A percentile compares a stretch with the other conserved stretches of the same genome.
These are phyloP conservation scores for Sporisorium scitamineum DNA, from an alignment of 1,284 basidiomycete species.

Conservation along the genomic window DNA sequence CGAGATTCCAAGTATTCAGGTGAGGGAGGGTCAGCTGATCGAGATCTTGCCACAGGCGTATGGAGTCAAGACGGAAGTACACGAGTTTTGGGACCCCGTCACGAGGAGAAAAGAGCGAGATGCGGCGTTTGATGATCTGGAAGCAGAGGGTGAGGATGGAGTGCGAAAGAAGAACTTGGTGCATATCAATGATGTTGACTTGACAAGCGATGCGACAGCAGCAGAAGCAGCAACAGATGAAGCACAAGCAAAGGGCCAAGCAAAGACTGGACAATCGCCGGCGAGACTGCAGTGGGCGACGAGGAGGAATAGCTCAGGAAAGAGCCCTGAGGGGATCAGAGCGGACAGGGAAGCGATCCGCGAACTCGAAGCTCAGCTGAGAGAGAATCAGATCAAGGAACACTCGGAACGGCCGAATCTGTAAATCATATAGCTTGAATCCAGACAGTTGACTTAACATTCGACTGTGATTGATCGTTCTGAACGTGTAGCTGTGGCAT, in stretches of 20 bases:
- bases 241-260: not conserved
- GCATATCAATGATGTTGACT: slow-evolving; percentile 33
- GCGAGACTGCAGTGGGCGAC: slow-evolving; percentile 32
- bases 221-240: slow-evolving; percentile 2
- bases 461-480: not conserved
- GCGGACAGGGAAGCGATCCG: slow-evolving; percentile 46
- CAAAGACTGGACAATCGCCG: not conserved
- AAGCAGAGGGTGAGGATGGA: slow-evolving; percentile 13
- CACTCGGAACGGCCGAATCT: slow-evolving; percentile 18
- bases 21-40: slow-evolving; percentile 71
- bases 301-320: slow-evolving; percentile 39
- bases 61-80: slow-evolving; percentile 63
- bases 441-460: not conserved
- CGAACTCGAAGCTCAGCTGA: slow-evolving; percentile 32
- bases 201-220: slow-evolving; percentile 14
- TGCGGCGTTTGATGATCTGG: slow-evolving; percentile 52
- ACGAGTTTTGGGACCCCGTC: slow-evolving; percentile 65
- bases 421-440: slow-evolving; percentile 2
- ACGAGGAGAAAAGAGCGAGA: slow-evolving; percentile 59
- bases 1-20: slow-evolving; percentile 95
- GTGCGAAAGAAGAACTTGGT: slow-evolving; percentile 18
- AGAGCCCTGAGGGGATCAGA: slow-evolving; percentile 44
- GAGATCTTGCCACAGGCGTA: slow-evolving; percentile 67
- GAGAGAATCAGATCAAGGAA: slow-evolving; percentile 39
- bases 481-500: not conserved